phyloP scores from a whole-genome alignment of 331 rosid genomes.

The Pyracantha coccinea region DNA sequence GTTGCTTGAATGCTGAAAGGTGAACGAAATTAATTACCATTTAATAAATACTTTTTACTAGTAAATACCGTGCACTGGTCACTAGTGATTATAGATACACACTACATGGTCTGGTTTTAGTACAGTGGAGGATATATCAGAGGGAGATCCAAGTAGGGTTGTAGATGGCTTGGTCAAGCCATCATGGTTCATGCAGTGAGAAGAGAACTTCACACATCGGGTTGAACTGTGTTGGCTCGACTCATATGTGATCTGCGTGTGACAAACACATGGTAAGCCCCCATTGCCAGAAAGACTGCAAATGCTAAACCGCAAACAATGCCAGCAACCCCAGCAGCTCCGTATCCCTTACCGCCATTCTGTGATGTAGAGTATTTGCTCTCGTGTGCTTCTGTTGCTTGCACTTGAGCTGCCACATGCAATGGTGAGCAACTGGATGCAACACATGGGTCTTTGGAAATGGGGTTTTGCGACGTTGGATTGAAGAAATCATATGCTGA shows the following conservation, averaged over 20 bases:
- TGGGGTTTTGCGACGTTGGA: constrained; percentile 40
- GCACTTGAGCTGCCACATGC: constrained; percentile 68
- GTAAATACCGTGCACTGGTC: constrained; percentile 11
- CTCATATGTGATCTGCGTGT: constrained; percentile 35
- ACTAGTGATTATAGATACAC: neutral
- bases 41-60: neutral
- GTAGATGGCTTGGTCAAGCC: neutral
- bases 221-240: constrained; percentile 31
- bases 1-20: neutral
- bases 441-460: constrained; percentile 36
- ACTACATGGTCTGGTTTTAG: neutral
- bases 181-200: neutral
- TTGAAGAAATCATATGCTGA: constrained; percentile 77
- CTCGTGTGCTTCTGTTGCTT: constrained; percentile 47
- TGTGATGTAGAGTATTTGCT: constrained; percentile 26
- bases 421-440: constrained; percentile 62
- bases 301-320: constrained; percentile 54
- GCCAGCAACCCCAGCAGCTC: constrained; percentile 50
- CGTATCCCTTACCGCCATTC: constrained; percentile 15
- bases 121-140: neutral
- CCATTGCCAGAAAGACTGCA: constrained; percentile 55
- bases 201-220: constrained; percentile 28
- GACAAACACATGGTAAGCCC: constrained; percentile 40
- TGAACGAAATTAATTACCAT: neutral
- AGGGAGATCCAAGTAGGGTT: neutral